phyloP scores from a whole-genome alignment of 2,329 filamentous ascomycete species.

The Tolypocladium nubicola region DNA sequence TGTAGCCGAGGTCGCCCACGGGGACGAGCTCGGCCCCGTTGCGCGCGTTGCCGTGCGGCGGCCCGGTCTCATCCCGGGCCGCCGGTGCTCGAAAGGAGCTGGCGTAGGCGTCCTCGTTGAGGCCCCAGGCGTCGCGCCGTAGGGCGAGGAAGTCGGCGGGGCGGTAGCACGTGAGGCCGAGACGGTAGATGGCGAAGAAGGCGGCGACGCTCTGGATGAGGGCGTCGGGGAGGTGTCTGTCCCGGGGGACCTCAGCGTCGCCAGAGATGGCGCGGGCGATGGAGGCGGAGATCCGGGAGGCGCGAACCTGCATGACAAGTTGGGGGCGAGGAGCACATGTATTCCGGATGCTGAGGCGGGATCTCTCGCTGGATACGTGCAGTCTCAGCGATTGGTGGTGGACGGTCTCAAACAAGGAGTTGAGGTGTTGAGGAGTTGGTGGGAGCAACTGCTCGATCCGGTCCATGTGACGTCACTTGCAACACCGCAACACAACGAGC shows the following conservation, averaged over 20 bases:
- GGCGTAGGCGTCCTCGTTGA: conserved; percentile 27
- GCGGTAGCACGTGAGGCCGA: conserved; percentile 17
- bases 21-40: conserved; percentile 13
- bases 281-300: conserved; percentile 42
- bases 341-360: neutral
- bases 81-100: conserved; percentile 24
- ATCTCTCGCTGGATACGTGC: too few species aligned
- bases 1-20: conserved; percentile 62
- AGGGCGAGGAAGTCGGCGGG: conserved; percentile 17
- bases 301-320: conserved; percentile 19
- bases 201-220: conserved; percentile 10
- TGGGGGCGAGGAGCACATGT: neutral
- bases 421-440: too few species aligned
- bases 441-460: too few species aligned
- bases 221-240: neutral
- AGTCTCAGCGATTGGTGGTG: too few species aligned
- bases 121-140: conserved; percentile 17
- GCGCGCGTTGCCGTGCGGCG: neutral
- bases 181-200: conserved; percentile 22
- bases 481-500: too few species aligned
- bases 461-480: too few species aligned
- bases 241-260: conserved; percentile 22
- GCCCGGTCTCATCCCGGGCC: conserved; percentile 18
- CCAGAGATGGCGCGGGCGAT: conserved; percentile 41
- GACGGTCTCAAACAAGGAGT: too few species aligned